Base-by-base conservation (phyloP, 768 basidiomycete genomes). In the Suillus plorans region DNA sequence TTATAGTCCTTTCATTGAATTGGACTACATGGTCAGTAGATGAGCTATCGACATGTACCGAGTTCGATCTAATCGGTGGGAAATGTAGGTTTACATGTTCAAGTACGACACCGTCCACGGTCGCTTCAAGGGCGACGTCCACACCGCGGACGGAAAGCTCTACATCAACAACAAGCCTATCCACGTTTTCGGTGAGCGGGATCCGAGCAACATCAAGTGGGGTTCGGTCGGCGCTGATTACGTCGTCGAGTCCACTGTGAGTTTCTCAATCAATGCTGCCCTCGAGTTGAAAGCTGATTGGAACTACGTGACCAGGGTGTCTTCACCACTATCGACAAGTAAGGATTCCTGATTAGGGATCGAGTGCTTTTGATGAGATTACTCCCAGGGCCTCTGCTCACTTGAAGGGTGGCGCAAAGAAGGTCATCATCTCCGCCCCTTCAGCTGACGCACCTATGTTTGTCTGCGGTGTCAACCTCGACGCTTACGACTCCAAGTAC, bases 371-470 rank as follows among this genome's bases (percentile, higher is more conserved):
- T 31, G 63, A 31, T 36, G 9, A 41, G 47, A 22, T 62, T 64
- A 39, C 25, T 59, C n/a, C 4, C 63, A 92, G 89, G 84, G 97
- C 97, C 63, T 84, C 84, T 57, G 89, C 88, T 70, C 97, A 99
- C 83, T 83, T 99, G 81, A 95, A 96, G 82, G 97, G 97, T 72
- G 97, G 97, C 78, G 97, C 97, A 75, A 98, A 99, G 89, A 99
- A 98, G 85, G 97, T 99, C 77, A 85, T 99, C 82, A 99, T 99
- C 86, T 97, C 96, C 69, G 97, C 97, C 56, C 97, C 97, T 70
- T 99, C 97, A n/a, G 86, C 94, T 39, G 94, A 96, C 76, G 94
- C 95, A 7, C 94, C 94, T 71, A 96, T 96, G 94, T 95, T 87
- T 79, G 94, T 96, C 61, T 86, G 85, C 71, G 95, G 93, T 84